Evolutionary conservation across 805 yeast species (phyloP), one percentile per base, ranked within the genome.

Genomic region (Yamadazyma akitaensis): DNA sequence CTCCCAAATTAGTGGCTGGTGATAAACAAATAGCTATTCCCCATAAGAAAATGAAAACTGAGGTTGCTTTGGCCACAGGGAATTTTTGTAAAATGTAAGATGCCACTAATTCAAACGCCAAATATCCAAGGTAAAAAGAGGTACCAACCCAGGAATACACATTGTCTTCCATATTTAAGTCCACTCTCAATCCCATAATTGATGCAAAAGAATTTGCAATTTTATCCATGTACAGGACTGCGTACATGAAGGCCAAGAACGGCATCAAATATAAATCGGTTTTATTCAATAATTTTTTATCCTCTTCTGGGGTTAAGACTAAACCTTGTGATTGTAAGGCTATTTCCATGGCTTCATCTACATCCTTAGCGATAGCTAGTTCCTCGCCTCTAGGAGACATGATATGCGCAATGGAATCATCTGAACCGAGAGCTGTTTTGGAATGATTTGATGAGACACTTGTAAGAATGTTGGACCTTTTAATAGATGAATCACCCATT

Each of bases 31-130:
- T 61, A n/a, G 80, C 59, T 62, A 55, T 45, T 16, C 88, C 88
- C 90, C 90, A 84, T 0, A 78, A 41, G 14, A 80, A 55, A 36
- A 83, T 74, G 49, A 74, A 73, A 1, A 62, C 51, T 6, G 79
- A 65, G 4, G 76, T 67, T 2, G 79, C 62, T 52, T 76, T 80
- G 3, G 81, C 72, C 51, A 84, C 68, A 2, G 83, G 85, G 43
- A 80, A 75, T 43, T 70, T 69, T 59, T 84, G 89, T 21, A 81
- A 56, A 0, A 73, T 43, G 40, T 67, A 55, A 10, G 70, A 61
- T 3, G 77, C 72, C 3, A 81, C 77, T 46, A 76, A 61, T 53
- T 80, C 82, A 56, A 80, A 82, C 8, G 66, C 67, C 42, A 85
- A 61, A 57, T 83, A 85, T 2, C 90, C 90, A 36, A 85, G 43